Percentiles rank a stretch among this genome's conserved stretches.
These are phyloP conservation scores for Didymella arachidicola DNA, from an alignment of 2,329 filamentous ascomycete species.

Conservation along the genomic window DNA sequence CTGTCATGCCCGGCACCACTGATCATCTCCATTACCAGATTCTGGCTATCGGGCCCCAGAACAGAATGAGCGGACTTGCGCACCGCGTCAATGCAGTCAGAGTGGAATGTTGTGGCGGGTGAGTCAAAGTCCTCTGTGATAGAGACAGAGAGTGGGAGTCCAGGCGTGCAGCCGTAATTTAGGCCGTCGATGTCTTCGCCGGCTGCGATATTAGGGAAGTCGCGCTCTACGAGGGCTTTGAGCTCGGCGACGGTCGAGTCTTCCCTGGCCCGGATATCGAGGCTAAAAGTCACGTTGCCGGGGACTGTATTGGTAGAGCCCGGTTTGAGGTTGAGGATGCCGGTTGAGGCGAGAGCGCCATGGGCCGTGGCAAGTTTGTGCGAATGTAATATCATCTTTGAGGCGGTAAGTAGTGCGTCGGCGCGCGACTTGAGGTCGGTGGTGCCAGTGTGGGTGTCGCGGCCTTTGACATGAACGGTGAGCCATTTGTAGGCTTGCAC, in stretches of 20 bases:
- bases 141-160: slow-evolving; percentile 61
- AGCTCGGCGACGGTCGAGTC: slow-evolving; percentile 66
- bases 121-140: slow-evolving; percentile 70
- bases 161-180: slow-evolving; percentile 55
- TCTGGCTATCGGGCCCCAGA: slow-evolving; percentile 57
- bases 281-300: slow-evolving; percentile 69
- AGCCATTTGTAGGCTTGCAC: slow-evolving; percentile 81
- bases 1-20: slow-evolving; percentile 71
- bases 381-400: slow-evolving; percentile 71
- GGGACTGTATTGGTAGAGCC: slow-evolving; percentile 79
- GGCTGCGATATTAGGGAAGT: slow-evolving; percentile 67
- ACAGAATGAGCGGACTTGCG: slow-evolving; percentile 67
- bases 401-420: slow-evolving; percentile 73
- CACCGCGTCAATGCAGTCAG: slow-evolving; percentile 72
- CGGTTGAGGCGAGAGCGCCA: slow-evolving; percentile 71
- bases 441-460: slow-evolving; percentile 77
- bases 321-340: slow-evolving; percentile 71
- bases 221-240: slow-evolving; percentile 62
- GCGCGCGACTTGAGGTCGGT: slow-evolving; percentile 72
- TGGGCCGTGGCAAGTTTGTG: slow-evolving; percentile 68
- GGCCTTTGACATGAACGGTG: slow-evolving; percentile 69
- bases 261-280: slow-evolving; percentile 70
- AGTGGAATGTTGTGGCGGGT: slow-evolving; percentile 66
- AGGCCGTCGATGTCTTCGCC: slow-evolving; percentile 62
- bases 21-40: slow-evolving; percentile 66